phyloP scores from a whole-genome alignment of 176 grass and related monocot species.

The barley (Hordeum vulgare) region MorexV3_pseudomolecules_assembly NC_058519.1:384483977-384484476 shows the following conservation, averaged over 20 bases:
- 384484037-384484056: neutral
- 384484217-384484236: conserved; percentile 34
- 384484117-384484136: conserved; percentile 17
- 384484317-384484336: conserved; percentile 48
- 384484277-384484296: conserved; percentile 35
- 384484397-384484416: conserved; percentile 63
- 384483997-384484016: neutral
- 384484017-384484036: neutral
- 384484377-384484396: conserved; percentile 73
- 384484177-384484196: conserved; percentile 40
- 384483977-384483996: neutral
- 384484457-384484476: neutral
- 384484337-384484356: conserved; percentile 54
- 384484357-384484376: conserved; percentile 58
- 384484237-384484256: conserved; percentile 22
- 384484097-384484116: conserved; percentile 37
- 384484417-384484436: conserved; percentile 27
- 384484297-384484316: conserved; percentile 47
- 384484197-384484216: conserved; percentile 53
- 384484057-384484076: neutral
- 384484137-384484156: neutral
- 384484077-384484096: conserved; percentile 19
- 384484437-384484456: neutral
- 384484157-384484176: conserved; percentile 23
- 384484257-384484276: conserved; percentile 16